Evolutionary conservation across 495 filamentous ascomycete species (phyloP), one percentile per base, ranked within the genome.

Genomic region (Talaromyces adpressus): DNA sequence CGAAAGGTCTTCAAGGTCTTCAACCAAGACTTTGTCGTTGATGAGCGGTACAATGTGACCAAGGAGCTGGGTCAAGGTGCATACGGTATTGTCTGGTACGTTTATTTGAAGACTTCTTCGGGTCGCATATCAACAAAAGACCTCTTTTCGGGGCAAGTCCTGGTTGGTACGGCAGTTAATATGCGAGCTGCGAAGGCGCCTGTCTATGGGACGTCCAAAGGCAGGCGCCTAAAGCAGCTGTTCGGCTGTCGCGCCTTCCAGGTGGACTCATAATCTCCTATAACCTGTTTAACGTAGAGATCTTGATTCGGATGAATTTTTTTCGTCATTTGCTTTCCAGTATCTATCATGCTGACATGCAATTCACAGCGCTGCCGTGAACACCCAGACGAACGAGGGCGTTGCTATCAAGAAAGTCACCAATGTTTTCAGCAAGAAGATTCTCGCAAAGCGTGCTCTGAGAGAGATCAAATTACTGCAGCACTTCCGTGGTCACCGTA

Each of bases 361-460:
- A n/a, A 27, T 57, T 30, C 62, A 68, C 66, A 94, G 93, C 76
- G 95, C 95, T 59, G 95, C 94, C 27, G 92, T 91, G 61, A 97
- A 98, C 80, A 86, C 84, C 69, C 85, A 89, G 73, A 96, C 91
- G 14, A 87, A 87, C 69, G 94, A 98, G 72, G 94, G 94, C n/a
- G 93, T 98, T 61, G 94, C 94, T 63, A 91, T 98, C 79, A 98
- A 98, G 81, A 98, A 98, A 75, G 91, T 98, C 71, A 98, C 94
- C 77, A 98, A 98, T 89, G 95, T 98, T 64, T 98, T 98, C 82
- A 97, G 92, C 85, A 98, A 98, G 81, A 98, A 98, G 87, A 98
- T 98, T 67, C 81, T 98, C 64, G 94, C 94, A 64, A 98, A 98
- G 84, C 90, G 94, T 67, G 94, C 95, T 61, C 77, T 98, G 80